These are phyloP conservation scores for Wickerhamomyces sp. DNA, from an alignment of 1,139 yeast species.

Conservation along the genomic window DNA sequence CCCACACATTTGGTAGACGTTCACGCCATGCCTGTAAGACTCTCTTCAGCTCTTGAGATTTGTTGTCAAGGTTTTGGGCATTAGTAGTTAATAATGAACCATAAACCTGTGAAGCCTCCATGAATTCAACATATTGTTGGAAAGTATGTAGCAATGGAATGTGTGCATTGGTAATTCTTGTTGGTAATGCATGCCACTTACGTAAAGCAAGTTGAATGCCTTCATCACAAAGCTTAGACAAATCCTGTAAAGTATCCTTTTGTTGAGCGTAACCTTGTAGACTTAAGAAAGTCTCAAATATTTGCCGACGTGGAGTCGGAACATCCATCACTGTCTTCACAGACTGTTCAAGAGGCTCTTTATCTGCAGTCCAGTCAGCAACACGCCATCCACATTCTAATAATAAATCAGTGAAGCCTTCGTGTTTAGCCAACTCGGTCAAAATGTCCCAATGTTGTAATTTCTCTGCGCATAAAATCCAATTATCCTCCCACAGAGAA, in stretches of 20 bases:
- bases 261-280: constrained; percentile 93
- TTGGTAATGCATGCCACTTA: constrained; percentile 91
- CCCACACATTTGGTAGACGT: constrained; percentile 94
- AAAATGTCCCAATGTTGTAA: constrained; percentile 97
- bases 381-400: constrained; percentile 99
- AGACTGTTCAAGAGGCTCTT: constrained; percentile 91
- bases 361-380: constrained; percentile 96
- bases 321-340: constrained; percentile 97
- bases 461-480: constrained; percentile 97
- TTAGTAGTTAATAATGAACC: constrained; percentile 85
- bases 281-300: constrained; percentile 89
- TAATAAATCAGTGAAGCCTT: constrained; percentile 90
- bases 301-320: constrained; percentile 95
- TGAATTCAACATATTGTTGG: constrained; percentile 95
- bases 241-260: constrained; percentile 72
- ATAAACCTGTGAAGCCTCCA: constrained; percentile 96
- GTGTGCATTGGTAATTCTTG: constrained; percentile 77
- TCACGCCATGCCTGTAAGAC: constrained; percentile 98
- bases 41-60: constrained; percentile 90
- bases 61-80: constrained; percentile 86
- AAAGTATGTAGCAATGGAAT: constrained; percentile 87
- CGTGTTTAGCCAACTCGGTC: constrained; percentile 95
- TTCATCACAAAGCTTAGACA: constrained; percentile 86
- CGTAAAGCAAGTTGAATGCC: constrained; percentile 91
- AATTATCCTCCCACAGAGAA: constrained; percentile 96